These are phyloP conservation scores for Lizanozyma gosingica DNA, from an alignment of 1,139 yeast genomes.

Conservation along the genomic window DNA sequence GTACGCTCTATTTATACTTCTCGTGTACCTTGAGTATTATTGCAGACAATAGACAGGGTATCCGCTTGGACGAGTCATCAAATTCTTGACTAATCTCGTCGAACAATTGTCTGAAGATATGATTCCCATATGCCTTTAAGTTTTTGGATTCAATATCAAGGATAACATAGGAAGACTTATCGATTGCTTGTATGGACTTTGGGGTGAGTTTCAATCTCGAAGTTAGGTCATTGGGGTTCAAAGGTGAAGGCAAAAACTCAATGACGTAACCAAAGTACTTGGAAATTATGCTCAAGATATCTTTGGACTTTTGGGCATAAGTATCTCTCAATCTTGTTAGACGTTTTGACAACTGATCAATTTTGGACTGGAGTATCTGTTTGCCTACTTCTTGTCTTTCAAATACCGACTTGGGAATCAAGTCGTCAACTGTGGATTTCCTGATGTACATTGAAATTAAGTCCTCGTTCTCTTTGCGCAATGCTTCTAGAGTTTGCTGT, in stretches of 20 bases:
- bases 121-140: constrained; percentile 34
- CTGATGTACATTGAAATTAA: constrained; percentile 23
- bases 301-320: constrained; percentile 64
- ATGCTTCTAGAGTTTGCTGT: constrained; percentile 39
- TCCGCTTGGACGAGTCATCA: constrained; percentile 31
- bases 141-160: constrained; percentile 30
- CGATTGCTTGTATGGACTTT: constrained; percentile 15
- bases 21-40: constrained; percentile 28
- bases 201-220: constrained; percentile 27
- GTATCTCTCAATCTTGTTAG: constrained; percentile 52
- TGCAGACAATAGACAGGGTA: constrained; percentile 39
- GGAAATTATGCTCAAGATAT: constrained; percentile 61
- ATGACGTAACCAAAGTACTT: constrained; percentile 66
- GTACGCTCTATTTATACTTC: background rate
- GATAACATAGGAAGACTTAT: constrained; percentile 17
- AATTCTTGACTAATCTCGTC: constrained; percentile 27
- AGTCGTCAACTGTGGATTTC: constrained; percentile 7
- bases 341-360: constrained; percentile 48
- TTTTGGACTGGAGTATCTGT: constrained; percentile 35
- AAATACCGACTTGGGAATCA: constrained; percentile 55
- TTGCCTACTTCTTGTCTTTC: constrained; percentile 56
- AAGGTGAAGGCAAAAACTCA: constrained; percentile 49
- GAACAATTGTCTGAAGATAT: constrained; percentile 30
- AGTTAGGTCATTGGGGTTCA: constrained; percentile 12
- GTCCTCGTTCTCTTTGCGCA: constrained; percentile 55